Evolutionary conservation across 768 basidiomycete genomes (phyloP).

Genomic region (Fomitopsis serialis): DNA sequence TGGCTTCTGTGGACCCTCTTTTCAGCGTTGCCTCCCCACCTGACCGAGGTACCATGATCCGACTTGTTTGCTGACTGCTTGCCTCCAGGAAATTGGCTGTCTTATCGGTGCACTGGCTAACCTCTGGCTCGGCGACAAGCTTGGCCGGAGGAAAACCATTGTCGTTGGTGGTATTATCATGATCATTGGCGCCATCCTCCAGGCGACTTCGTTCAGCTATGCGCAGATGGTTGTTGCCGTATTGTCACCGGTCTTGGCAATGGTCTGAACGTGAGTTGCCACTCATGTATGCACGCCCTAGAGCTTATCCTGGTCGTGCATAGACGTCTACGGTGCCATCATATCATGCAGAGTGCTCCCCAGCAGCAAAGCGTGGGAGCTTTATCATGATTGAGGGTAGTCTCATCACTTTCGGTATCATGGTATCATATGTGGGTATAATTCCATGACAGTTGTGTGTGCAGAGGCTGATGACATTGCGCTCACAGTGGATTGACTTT

Average conservation of each 20-base stretch:
- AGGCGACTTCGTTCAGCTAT: conserved; percentile 51
- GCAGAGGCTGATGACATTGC: not conserved
- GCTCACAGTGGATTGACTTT: conserved; percentile 54
- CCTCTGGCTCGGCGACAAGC: conserved; percentile 51
- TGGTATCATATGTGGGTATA: conserved; percentile 44
- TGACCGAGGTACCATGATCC: not conserved
- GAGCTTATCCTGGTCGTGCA: no score
- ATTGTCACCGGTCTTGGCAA: conserved; percentile 62
- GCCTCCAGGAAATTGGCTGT: conserved; percentile 56
- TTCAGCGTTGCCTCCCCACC: not conserved
- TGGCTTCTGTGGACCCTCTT: not conserved
- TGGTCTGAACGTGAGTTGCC: conserved; percentile 45
- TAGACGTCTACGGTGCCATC: conserved; percentile 62
- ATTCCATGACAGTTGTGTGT: not conserved
- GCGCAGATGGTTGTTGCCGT: conserved; percentile 59
- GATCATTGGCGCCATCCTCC: conserved; percentile 58
- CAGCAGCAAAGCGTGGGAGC: conserved; percentile 51
- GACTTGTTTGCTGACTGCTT: not conserved
- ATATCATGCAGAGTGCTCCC: conserved; percentile 64
- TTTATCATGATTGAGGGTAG: conserved; percentile 64
- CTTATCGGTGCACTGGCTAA: conserved; percentile 59
- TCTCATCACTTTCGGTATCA: conserved; percentile 58
- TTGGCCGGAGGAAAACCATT: conserved; percentile 57
- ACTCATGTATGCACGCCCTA: not conserved
- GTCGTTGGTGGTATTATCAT: conserved; percentile 53